Evolutionary conservation across 352 stramenopile species (phyloP).

Genomic region (Pythium sukuiense): DNA sequence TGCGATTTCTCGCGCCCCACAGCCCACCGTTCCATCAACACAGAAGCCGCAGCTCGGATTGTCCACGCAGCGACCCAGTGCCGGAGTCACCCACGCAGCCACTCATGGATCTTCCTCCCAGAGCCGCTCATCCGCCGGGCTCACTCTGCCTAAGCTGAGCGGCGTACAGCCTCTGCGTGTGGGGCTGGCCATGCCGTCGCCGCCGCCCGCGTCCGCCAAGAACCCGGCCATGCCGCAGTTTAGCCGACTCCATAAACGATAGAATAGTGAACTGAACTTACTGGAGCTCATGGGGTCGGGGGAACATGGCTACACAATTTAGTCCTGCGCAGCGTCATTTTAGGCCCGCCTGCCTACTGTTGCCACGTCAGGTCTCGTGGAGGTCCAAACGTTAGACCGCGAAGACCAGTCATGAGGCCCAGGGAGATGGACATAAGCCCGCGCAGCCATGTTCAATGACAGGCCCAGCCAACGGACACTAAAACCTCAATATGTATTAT

Average conservation of each 20-base stretch:
- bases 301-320: background rate
- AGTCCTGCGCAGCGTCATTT: conserved; percentile 13
- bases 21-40: background rate
- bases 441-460: conserved; percentile 28
- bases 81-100: background rate
- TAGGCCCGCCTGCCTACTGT: background rate
- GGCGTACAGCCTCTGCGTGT: background rate
- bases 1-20: conserved; percentile 11
- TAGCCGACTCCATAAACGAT: conserved; percentile 64
- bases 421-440: conserved; percentile 7
- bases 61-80: conserved; percentile 4
- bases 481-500: conserved; percentile 20
- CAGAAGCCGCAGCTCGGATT: background rate
- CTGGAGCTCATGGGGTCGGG: too few species aligned
- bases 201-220: conserved; percentile 34
- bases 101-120: background rate
- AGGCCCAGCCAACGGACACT: background rate
- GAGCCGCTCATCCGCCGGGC: background rate
- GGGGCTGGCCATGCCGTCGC: conserved; percentile 35
- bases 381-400: conserved; percentile 1
- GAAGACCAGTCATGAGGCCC: conserved; percentile 2
- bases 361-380: conserved; percentile 18
- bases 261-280: too few species aligned
- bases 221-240: conserved; percentile 54
- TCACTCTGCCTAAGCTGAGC: conserved; percentile 37